Evolutionary conservation across 352 stramenopile genomes (phyloP).

Genomic region (Phytopythium vexans): DNA sequence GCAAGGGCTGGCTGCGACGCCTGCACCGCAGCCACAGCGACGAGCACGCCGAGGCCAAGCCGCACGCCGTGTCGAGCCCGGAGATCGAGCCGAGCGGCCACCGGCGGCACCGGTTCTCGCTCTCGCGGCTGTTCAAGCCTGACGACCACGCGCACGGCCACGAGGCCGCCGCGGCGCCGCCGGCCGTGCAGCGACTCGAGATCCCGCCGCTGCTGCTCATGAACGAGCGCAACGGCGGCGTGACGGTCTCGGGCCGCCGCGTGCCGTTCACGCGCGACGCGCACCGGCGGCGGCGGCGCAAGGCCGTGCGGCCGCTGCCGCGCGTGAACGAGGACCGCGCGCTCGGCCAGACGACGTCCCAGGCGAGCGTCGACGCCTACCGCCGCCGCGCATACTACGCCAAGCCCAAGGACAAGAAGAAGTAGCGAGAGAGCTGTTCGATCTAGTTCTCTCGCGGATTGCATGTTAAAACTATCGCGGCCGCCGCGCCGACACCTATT

Average conservation of each 20-base stretch:
- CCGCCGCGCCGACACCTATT: too few species aligned
- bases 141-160: constrained; percentile 15
- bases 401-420: constrained; percentile 33
- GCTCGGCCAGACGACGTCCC: constrained; percentile 15
- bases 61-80: background rate
- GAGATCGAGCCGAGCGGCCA: constrained; percentile 19
- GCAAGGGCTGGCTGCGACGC: too few species aligned
- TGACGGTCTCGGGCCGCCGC: constrained; percentile 34
- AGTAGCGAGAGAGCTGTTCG: constrained; percentile 5
- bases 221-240: constrained; percentile 23
- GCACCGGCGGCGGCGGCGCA: constrained; percentile 19
- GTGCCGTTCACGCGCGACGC: constrained; percentile 37
- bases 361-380: constrained; percentile 22
- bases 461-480: too few species aligned
- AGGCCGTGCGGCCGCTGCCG: constrained; percentile 14
- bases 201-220: constrained; percentile 31
- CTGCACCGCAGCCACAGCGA: too few species aligned
- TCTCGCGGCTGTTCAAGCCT: constrained; percentile 27
- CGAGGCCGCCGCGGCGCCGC: background rate
- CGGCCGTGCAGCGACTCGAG: constrained; percentile 16
- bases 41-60: background rate
- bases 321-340: constrained; percentile 27
- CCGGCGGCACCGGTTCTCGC: constrained; percentile 27
- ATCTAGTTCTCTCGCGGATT: background rate
- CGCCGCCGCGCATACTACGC: constrained; percentile 38